Evolutionary conservation across 1,284 basidiomycete species (phyloP), one percentile per base, ranked within the genome.

Genomic region (Boletus semigastroideus): DNA sequence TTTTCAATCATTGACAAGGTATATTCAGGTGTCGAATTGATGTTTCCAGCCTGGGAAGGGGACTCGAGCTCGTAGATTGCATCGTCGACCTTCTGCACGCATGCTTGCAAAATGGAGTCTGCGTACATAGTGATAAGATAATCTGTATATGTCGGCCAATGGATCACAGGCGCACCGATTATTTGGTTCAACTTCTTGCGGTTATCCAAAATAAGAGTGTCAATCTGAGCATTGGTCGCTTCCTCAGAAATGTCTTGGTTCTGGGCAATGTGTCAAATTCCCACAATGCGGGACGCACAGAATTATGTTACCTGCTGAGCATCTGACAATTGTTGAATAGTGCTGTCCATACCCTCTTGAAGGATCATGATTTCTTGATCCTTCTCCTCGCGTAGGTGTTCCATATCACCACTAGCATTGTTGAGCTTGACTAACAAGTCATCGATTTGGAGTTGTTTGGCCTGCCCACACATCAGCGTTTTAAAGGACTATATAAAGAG

Each of bases 1-100:
- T 98, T 98, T 71, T 99, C 97, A 64, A 99, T 94, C 87, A 99
- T 94, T 11, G 97, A 98, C 22, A 98, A 76, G 0, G 95, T 97
- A 69, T 98, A 99, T 68, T 98, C 95, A 14, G 97, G 96, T 1
- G 97, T 99, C 9, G 96, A 94, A 59, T 91, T 96, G 57, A 90
- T 83, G 74, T 98, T 98, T 40, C 96, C 97, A 8, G 87, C 87
- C 61, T 94, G 90, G 39, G 91, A 89, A 10, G 94, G 93, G 7
- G 95, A 95, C 72, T 99, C 96, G 48, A 99, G 82, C 72, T 98
- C 95, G 73, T 98, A 99, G 62, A 98, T 91, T 4, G 92, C 84
- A 68, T 98, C 96, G 65, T 99, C 97, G 43, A 99, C 86, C 73
- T 98, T 98, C 61, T 96, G 91, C 34, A 96, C 92, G 66, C 96